Conservation (phyloP, 1,139 yeast species). For the Magnusiomyces sp. region DNA sequence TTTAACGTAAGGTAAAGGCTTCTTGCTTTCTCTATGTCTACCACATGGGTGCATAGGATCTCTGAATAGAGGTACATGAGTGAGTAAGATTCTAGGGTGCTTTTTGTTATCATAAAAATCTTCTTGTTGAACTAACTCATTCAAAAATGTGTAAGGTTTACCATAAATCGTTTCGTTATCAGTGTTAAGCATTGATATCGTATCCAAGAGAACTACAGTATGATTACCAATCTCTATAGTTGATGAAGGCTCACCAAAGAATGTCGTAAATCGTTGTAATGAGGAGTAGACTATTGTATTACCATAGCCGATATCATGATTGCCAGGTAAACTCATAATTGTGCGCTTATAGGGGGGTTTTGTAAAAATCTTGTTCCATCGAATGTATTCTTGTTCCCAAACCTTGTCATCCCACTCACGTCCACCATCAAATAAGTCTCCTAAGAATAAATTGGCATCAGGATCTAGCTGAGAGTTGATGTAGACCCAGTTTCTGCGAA, state of each 20-base stretch:
- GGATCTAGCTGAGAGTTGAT: conserved; percentile 59
- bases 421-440: conserved; percentile 94
- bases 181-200: conserved; percentile 64
- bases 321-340: conserved; percentile 67
- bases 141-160: conserved; percentile 38
- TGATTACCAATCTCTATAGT: conserved; percentile 61
- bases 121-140: conserved; percentile 24
- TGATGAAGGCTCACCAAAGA: conserved; percentile 64
- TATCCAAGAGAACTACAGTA: conserved; percentile 66
- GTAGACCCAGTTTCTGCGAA: conserved; percentile 64
- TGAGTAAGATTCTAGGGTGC: conserved; percentile 59
- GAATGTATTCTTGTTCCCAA: conserved; percentile 65
- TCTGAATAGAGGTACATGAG: conserved; percentile 76
- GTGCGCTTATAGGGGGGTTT: conserved; percentile 40
- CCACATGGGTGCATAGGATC: conserved; percentile 55
- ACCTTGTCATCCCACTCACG: conserved; percentile 66
- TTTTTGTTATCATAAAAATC: conserved; percentile 25
- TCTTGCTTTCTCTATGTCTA: conserved; percentile 52
- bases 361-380: conserved; percentile 61
- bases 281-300: conserved; percentile 48
- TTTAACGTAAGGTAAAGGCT: conserved; percentile 45
- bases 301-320: conserved; percentile 94
- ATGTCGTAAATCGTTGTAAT: conserved; percentile 53
- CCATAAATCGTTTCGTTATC: conserved; percentile 36
- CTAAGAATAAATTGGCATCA: conserved; percentile 68